These are phyloP conservation scores for Penicillium sp. DNA, from an alignment of 2,329 filamentous ascomycete genomes.

Conservation along the genomic window DNA sequence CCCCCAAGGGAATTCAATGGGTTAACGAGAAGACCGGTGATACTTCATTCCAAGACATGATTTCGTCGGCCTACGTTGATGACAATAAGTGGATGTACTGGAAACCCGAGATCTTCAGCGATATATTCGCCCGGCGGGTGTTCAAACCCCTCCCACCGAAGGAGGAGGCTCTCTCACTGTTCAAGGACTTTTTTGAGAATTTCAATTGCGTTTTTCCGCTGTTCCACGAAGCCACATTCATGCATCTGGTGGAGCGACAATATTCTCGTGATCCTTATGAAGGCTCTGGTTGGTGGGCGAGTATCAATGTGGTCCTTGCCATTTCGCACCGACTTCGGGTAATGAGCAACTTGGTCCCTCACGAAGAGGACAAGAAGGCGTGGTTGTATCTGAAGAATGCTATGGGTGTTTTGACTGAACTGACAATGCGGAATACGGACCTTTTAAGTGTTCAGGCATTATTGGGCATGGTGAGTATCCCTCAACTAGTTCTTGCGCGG, in stretches of 20 bases:
- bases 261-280: slow-evolving; percentile 92
- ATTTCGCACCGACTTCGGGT: slow-evolving; percentile 90
- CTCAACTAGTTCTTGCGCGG: neutral
- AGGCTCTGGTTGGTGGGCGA: slow-evolving; percentile 98
- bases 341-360: slow-evolving; percentile 90
- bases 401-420: slow-evolving; percentile 86
- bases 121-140: slow-evolving; percentile 83
- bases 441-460: slow-evolving; percentile 92
- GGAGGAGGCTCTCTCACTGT: slow-evolving; percentile 81
- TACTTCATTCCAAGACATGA: slow-evolving; percentile 91
- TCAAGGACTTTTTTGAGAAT: slow-evolving; percentile 95
- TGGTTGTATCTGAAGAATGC: slow-evolving; percentile 98
- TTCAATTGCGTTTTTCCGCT: slow-evolving; percentile 99
- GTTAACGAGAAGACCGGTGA: slow-evolving; percentile 98
- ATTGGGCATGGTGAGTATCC: slow-evolving; percentile 72
- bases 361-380: slow-evolving; percentile 90
- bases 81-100: slow-evolving; percentile 96
- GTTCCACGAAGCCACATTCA: slow-evolving; percentile 97
- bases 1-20: slow-evolving; percentile 97
- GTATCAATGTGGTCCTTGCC: slow-evolving; percentile 90
- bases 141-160: slow-evolving; percentile 85
- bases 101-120: slow-evolving; percentile 96
- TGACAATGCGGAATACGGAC: slow-evolving; percentile 96
- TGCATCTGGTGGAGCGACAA: slow-evolving; percentile 93
- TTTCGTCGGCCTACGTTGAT: slow-evolving; percentile 84